These are phyloP conservation scores for Hippophae gyantsensis DNA, from an alignment of 306 rosid species.

Conservation along the genomic window DNA sequence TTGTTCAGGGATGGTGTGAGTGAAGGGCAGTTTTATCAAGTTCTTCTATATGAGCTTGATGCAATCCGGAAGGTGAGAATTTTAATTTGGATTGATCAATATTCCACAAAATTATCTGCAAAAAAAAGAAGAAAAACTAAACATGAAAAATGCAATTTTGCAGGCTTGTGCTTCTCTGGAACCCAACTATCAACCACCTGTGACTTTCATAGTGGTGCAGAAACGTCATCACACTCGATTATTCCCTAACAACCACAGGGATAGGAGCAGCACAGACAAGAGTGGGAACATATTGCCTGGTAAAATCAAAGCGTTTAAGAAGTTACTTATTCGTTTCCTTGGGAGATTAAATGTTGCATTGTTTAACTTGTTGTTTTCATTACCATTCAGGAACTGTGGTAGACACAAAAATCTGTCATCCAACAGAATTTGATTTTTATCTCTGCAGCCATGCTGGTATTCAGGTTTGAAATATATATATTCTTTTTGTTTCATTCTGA, in stretches of 20 bases:
- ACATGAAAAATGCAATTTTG: slow-evolving; percentile 12
- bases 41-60: slow-evolving; percentile 74
- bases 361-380: too few species aligned
- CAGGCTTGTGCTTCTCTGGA: slow-evolving; percentile 92
- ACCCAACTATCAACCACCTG: slow-evolving; percentile 94
- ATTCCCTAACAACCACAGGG: slow-evolving; percentile 70
- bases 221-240: slow-evolving; percentile 89
- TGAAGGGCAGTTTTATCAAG: slow-evolving; percentile 93
- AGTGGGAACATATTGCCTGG: slow-evolving; percentile 91
- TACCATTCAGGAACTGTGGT: neutral
- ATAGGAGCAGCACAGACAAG: slow-evolving; percentile 67
- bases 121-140: neutral
- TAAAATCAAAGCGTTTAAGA: slow-evolving; percentile 18
- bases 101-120: neutral
- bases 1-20: slow-evolving; percentile 83
- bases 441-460: neutral
- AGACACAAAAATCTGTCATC: neutral
- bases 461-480: neutral
- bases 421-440: neutral
- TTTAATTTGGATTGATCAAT: neutral
- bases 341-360: too few species aligned
- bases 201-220: slow-evolving; percentile 85
- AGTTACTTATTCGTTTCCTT: neutral
- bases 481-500: neutral
- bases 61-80: slow-evolving; percentile 76